Base-by-base conservation (phyloP, 2,329 filamentous ascomycete genomes). In the Zelopaecilomyces penicillatus region DNA sequence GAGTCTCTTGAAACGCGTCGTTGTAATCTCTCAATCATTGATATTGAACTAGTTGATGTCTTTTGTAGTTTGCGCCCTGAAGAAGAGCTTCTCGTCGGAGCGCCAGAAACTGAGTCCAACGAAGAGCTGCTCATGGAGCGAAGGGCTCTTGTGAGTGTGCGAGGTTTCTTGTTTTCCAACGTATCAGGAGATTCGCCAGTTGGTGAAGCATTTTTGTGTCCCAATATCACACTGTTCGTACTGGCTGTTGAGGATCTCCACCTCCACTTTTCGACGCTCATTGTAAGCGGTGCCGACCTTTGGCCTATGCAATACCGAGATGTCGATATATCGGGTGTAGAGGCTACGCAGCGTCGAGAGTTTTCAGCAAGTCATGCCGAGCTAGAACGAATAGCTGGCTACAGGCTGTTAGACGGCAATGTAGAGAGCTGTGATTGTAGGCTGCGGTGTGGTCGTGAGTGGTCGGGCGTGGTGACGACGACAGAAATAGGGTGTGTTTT, bases 21-120 rank as follows among this genome's bases (percentile, higher is more conserved):
- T 39, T 69, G 67, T 10, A 69, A 57, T 40, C 66, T 59, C 35
- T 67, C 65, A 38, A 69, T 62, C 56, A 69, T 67, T 10, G 66
- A 68, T 11, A 61, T 57, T 19, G 65, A 66, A n/a, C 53, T 58
- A 1, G 63, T 66, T 7, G 62, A 55, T 11, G 57, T 60, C 55
- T 69, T 69, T 40, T 65, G 63, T 35, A 69, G 54, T 31, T 61
- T 56, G 37, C 64, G 59, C 2, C 51, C 53, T 5, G 61, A 65
- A 12, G 53, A 56, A 31, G 60, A 59, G 44, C 57, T 59, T 42
- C 62, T 58, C 28, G 61, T 57, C 3, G 58, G 54, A 29, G 46
- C 53, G 26, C 57, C 54, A n/a, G 62, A 58, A 39, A 64, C 50
- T n/a, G 65, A 67, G 44, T 67, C 65, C 53, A 67, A 58, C 5